phyloP scores from a whole-genome alignment of 2,329 filamentous ascomycete genomes.

The Pyricularia sp. region DNA sequence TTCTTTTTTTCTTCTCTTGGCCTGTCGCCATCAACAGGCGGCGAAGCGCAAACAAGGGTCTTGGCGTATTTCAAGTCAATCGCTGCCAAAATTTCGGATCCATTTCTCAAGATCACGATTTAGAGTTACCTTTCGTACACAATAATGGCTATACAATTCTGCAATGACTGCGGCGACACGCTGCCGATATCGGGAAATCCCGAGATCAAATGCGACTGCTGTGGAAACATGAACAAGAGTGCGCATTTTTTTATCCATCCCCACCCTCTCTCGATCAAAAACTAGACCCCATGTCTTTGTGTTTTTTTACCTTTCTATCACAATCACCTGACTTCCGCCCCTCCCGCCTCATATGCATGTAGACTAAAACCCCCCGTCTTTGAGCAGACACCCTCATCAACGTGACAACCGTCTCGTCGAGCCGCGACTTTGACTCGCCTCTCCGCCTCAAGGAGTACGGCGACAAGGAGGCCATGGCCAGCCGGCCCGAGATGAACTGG shows the following conservation, averaged over 20 bases:
- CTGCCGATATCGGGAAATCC: background rate
- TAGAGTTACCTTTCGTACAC: background rate
- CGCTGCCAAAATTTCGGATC: background rate
- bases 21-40: constrained; percentile 5
- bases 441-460: background rate
- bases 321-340: background rate
- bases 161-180: constrained; percentile 2
- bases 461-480: background rate
- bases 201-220: constrained; percentile 1
- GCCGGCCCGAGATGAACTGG: background rate
- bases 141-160: constrained; percentile 4
- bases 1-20: constrained; percentile 34
- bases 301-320: background rate
- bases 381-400: background rate
- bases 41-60: background rate
- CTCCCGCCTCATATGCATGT: background rate
- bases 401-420: background rate
- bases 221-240: constrained; percentile 1
- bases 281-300: background rate
- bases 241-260: background rate
- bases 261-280: background rate
- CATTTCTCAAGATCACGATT: background rate
- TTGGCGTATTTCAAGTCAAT: background rate
- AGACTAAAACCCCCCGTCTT: no score
- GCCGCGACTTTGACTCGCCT: background rate